These are phyloP conservation scores for Ploettnerulaceae sp. DNA, from an alignment of 2,329 filamentous ascomycete genomes.

Conservation along the genomic window DNA sequence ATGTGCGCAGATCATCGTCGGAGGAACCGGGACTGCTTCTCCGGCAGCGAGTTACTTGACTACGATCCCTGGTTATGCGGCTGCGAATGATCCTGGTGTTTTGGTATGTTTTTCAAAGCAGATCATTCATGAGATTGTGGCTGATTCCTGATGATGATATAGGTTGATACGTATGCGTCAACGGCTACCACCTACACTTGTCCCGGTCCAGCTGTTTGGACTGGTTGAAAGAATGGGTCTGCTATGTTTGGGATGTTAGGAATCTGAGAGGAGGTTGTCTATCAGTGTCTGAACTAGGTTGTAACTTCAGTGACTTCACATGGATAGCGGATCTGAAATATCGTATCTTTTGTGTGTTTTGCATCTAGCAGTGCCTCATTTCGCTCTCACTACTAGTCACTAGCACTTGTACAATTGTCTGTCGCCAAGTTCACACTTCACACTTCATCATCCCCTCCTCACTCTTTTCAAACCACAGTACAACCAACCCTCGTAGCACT, in stretches of 20 bases:
- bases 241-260: no score
- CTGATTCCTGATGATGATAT: no score
- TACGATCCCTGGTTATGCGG: slow-evolving; percentile 25
- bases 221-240: slow-evolving; percentile 3
- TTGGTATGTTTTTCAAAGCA: slow-evolving; percentile 31
- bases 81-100: slow-evolving; percentile 22
- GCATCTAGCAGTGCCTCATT: no score
- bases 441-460: no score
- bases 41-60: slow-evolving; percentile 32
- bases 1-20: slow-evolving; percentile 49
- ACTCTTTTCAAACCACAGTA: no score
- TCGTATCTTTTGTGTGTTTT: no score
- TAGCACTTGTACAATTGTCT: no score
- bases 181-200: slow-evolving; percentile 42
- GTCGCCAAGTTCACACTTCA: no score
- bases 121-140: no score
- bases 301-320: neutral
- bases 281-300: no score
- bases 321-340: neutral
- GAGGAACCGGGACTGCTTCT: slow-evolving; percentile 42
- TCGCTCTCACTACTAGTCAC: no score
- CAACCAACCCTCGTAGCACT: slow-evolving; percentile 47
- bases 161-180: slow-evolving; percentile 45
- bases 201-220: slow-evolving; percentile 46
- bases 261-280: neutral